Evolutionary conservation across 352 stramenopile genomes (phyloP), one percentile per base, ranked within the genome.

Genomic region (Globisporangium emineosum): DNA sequence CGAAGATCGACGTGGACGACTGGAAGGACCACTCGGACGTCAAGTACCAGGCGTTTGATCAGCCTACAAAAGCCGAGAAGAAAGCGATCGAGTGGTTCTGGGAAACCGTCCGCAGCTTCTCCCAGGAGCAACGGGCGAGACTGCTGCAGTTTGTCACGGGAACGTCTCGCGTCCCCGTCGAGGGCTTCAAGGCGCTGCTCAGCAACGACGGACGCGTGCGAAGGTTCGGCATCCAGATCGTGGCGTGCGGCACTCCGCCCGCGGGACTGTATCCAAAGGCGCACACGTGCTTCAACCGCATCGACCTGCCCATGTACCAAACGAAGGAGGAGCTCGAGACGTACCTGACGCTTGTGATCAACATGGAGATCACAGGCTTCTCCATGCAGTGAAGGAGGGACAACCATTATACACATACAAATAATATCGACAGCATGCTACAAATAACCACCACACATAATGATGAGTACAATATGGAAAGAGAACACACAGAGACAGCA

Each of bases 291-390:
- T 94, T 96, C 69, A 96, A 96, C 71, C 87, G 84, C 51, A 86
- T 96, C 35, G 87, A 96, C 54, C 55, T 96, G n/a, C 87, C 87
- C 9, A 64, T 91, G 57, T 94, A 94, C 65, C 72, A 77, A 23
- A 84, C 76, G 8, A 79, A 79, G 13, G 63, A 91, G 68, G 73
- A 91, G 76, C 85, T 99, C 71, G 88, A 91, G 70, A 97, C 97
- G 67, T 98, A 98, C 75, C 79, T 99, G 12, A 84, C 98, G 9
- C 90, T 98, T 59, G 96, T 98, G 12, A 99, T 99, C 66, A 98
- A 98, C 60, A 99, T 99, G 95, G 94, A 98, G 74, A 90, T 96
- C 68, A 98, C 95, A 17, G 95, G 95, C 37, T 99, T 99, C 69
- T 93, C 93, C 57, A 98, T 98, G 78, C 94, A 99, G 63, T 99